Evolutionary conservation across 306 rosid species (phyloP).

Genomic region (Oemleria cerasiformis): DNA sequence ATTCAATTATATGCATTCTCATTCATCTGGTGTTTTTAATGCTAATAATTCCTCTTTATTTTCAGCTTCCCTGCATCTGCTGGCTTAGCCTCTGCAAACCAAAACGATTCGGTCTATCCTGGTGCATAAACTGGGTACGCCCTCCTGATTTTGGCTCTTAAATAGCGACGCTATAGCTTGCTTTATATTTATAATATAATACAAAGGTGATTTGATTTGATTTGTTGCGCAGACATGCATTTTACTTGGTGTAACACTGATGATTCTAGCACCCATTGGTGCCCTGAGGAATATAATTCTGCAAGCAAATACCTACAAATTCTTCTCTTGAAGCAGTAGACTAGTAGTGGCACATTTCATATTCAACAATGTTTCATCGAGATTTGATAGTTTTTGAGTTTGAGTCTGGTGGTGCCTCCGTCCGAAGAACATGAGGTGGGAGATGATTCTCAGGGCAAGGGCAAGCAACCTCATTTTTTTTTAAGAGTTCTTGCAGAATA

Average conservation of each 20-base stretch:
- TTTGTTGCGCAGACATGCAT: constrained; percentile 48
- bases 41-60: neutral
- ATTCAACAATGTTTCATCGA: neutral
- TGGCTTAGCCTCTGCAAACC: constrained; percentile 75
- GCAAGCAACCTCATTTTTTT: neutral
- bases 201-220: no score
- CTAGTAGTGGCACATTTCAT: neutral
- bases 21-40: neutral
- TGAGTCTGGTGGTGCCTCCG: neutral
- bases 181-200: no score
- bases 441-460: neutral
- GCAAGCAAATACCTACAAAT: constrained; percentile 44
- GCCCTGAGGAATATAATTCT: constrained; percentile 56
- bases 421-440: neutral
- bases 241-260: constrained; percentile 53
- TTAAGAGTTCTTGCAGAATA: neutral
- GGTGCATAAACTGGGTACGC: constrained; percentile 69
- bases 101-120: constrained; percentile 51
- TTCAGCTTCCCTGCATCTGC: constrained; percentile 81
- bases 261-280: constrained; percentile 77
- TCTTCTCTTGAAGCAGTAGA: constrained; percentile 50
- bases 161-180: no score
- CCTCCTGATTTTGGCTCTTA: neutral
- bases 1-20: no score
- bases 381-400: neutral